Conservation (phyloP, 1,284 basidiomycete genomes). For the Vanrija pseudolonga region DNA sequence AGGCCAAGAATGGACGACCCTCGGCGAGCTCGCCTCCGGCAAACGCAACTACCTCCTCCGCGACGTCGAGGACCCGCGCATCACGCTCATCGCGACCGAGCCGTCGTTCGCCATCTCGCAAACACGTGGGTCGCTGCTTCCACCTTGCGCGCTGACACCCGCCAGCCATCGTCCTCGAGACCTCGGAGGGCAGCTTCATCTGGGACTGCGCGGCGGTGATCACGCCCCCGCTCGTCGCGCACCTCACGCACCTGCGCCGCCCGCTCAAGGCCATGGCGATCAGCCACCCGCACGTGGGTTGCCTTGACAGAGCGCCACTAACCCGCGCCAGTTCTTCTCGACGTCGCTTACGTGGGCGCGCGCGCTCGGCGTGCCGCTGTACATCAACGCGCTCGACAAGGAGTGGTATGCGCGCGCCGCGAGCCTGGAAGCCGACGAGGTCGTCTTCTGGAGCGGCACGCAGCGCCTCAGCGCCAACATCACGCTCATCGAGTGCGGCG, state of each 20-base stretch:
- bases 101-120: slow-evolving; percentile 44
- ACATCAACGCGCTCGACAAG: slow-evolving; percentile 37
- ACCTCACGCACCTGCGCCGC: slow-evolving; percentile 23
- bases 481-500: slow-evolving; percentile 43
- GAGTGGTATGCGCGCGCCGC: slow-evolving; percentile 38
- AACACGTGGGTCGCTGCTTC: slow-evolving; percentile 37
- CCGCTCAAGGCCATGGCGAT: slow-evolving; percentile 46
- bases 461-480: slow-evolving; percentile 26
- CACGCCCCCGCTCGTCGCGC: slow-evolving; percentile 28
- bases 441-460: slow-evolving; percentile 33
- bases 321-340: slow-evolving; percentile 43
- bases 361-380: slow-evolving; percentile 40
- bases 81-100: slow-evolving; percentile 34
- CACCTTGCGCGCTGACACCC: not conserved
- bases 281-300: slow-evolving; percentile 46
- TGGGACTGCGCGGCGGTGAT: slow-evolving; percentile 47
- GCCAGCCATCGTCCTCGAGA: slow-evolving; percentile 44
- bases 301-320: not conserved
- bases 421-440: slow-evolving; percentile 26
- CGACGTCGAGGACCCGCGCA: slow-evolving; percentile 38
- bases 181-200: slow-evolving; percentile 35
- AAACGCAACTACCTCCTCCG: slow-evolving; percentile 27
- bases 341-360: slow-evolving; percentile 45
- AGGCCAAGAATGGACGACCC: slow-evolving; percentile 43
- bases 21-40: slow-evolving; percentile 20